These are phyloP conservation scores for Pseudopithomyces maydicus DNA, from an alignment of 2,329 filamentous ascomycete genomes.

Conservation along the genomic window DNA sequence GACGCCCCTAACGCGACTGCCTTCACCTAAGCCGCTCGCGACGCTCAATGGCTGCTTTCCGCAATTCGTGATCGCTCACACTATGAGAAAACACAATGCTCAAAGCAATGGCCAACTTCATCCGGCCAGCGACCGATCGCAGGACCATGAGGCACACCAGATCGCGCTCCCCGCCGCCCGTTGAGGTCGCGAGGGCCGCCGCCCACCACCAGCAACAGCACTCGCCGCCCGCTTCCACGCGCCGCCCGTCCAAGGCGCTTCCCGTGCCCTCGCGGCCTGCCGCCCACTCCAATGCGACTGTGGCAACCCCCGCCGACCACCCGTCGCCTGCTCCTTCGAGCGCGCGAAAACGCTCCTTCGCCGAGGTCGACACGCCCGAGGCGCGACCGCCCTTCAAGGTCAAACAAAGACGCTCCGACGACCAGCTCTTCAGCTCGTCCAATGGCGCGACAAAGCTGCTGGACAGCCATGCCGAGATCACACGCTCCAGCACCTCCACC, in stretches of 20 bases:
- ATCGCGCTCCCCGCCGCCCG: constrained; percentile 25
- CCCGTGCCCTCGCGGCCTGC: constrained; percentile 28
- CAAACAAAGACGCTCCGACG: constrained; percentile 50
- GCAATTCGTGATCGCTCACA: constrained; percentile 11
- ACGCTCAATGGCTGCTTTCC: constrained; percentile 36
- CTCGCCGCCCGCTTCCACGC: constrained; percentile 26
- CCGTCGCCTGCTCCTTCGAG: constrained; percentile 24
- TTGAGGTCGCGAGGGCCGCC: constrained; percentile 28
- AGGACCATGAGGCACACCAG: constrained; percentile 32
- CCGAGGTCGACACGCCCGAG: constrained; percentile 31
- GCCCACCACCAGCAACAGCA: constrained; percentile 22
- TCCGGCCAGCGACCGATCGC: constrained; percentile 42
- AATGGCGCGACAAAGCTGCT: constrained; percentile 49
- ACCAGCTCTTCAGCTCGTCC: constrained; percentile 47
- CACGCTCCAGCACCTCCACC: constrained; percentile 37
- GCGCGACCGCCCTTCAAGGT: constrained; percentile 49
- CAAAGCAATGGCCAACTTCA: constrained; percentile 32
- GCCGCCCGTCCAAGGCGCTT: constrained; percentile 31
- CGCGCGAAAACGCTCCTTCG: constrained; percentile 39
- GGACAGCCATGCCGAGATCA: constrained; percentile 37
- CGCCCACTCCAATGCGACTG: constrained; percentile 22
- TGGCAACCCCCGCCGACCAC: constrained; percentile 15
- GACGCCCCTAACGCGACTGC: constrained; percentile 37
- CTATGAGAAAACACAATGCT: constrained; percentile 36
- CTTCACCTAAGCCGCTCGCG: constrained; percentile 29